phyloP scores from a whole-genome alignment of 2,329 filamentous ascomycete species.

The Xylaria multiplex region DNA sequence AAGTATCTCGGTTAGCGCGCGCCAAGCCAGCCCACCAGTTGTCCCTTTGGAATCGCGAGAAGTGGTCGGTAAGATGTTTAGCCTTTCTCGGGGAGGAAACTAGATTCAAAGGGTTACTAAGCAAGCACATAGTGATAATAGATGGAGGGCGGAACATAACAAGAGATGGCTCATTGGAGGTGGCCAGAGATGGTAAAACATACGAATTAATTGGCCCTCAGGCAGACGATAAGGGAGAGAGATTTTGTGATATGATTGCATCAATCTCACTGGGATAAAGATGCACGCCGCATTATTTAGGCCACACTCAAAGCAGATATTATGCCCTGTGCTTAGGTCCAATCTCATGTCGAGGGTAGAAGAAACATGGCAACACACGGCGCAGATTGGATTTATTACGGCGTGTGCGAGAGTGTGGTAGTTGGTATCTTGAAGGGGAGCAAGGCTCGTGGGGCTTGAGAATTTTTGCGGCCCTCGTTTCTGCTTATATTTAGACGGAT shows the following conservation, averaged over 20 bases:
- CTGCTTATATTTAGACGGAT: neutral
- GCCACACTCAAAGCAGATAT: neutral
- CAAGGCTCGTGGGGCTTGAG: neutral
- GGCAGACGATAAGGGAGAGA: slow-evolving; percentile 11
- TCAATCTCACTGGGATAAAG: neutral
- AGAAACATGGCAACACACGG: neutral
- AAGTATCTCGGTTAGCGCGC: slow-evolving; percentile 2
- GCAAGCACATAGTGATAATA: too few relatives aligned
- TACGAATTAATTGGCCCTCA: slow-evolving; percentile 20
- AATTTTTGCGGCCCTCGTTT: neutral
- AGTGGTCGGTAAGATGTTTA: slow-evolving; percentile 4
- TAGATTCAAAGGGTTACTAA: neutral
- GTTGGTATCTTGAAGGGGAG: slow-evolving; percentile 3
- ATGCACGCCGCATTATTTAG: neutral
- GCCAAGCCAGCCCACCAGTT: neutral
- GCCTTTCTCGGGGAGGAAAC: slow-evolving; percentile 10
- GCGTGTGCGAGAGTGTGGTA: slow-evolving; percentile 10
- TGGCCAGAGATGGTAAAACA: neutral
- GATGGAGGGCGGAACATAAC: too few relatives aligned
- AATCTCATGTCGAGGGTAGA: neutral
- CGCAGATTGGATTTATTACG: neutral
- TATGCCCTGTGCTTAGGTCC: neutral
- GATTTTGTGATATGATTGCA: too few relatives aligned
- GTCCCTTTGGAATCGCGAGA: slow-evolving; percentile 5
- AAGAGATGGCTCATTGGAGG: too few relatives aligned